Percentiles rank a stretch among this genome's conserved stretches.
Conservation (phyloP, 768 basidiomycete species). For the Fomitopsis serialis region DNA sequence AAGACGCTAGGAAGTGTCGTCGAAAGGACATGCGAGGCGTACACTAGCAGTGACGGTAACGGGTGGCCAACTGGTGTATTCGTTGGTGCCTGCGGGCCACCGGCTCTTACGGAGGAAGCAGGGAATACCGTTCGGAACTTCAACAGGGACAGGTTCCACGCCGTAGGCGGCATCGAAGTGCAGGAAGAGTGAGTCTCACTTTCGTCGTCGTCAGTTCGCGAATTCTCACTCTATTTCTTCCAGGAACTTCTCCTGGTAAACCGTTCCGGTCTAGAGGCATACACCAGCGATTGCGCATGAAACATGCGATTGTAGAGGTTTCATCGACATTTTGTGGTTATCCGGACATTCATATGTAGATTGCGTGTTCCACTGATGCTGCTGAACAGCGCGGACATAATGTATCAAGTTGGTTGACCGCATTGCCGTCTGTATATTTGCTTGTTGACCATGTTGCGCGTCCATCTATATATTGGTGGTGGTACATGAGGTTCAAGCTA, state of each 20-base stretch:
- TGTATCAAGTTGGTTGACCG: too few species aligned
- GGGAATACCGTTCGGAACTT: slow-evolving; percentile 30
- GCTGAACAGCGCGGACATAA: too few species aligned
- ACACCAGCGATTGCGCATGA: too few species aligned
- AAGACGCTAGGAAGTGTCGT: slow-evolving; percentile 15
- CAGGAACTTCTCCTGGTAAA: background rate
- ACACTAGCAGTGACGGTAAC: slow-evolving; percentile 2
- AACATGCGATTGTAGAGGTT: background rate
- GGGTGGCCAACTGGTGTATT: slow-evolving; percentile 25
- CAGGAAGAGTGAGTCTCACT: slow-evolving; percentile 33
- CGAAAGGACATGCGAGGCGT: slow-evolving; percentile 15
- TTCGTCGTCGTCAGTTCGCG: background rate
- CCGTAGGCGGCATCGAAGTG: slow-evolving; percentile 35
- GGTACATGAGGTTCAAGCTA: too few species aligned
- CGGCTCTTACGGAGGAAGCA: slow-evolving; percentile 33
- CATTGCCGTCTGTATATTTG: too few species aligned
- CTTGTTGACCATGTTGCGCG: too few species aligned
- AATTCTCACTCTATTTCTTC: background rate
- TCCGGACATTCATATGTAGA: too few species aligned
- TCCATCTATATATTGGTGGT: too few species aligned
- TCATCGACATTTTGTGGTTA: too few species aligned
- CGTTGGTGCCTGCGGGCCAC: slow-evolving; percentile 39
- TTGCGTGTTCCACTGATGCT: too few species aligned
- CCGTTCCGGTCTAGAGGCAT: background rate
- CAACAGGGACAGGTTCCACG: slow-evolving; percentile 25